Evolutionary conservation across 2,329 filamentous ascomycete genomes (phyloP).

Genomic region (Verticillium longisporum): DNA sequence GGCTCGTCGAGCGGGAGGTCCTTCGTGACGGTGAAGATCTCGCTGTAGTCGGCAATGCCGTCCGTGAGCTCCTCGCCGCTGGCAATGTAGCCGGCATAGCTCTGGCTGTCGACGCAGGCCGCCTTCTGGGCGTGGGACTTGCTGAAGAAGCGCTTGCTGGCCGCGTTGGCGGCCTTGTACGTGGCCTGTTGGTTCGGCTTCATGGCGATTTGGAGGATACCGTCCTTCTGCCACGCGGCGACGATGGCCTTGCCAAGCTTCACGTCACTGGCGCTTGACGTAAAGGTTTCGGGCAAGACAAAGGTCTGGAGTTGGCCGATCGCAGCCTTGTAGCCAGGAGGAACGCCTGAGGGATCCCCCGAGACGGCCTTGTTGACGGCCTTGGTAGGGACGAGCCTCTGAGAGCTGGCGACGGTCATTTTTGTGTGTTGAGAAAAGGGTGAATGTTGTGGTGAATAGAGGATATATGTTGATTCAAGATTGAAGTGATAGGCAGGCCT

Average conservation of each 20-base stretch:
- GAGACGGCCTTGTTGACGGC: no score
- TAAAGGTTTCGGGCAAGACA: conserved; percentile 28
- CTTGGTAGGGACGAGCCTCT: no score
- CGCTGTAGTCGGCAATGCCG: conserved; percentile 42
- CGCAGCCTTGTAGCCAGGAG: conserved; percentile 7
- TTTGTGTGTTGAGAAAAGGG: no score
- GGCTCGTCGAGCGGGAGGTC: conserved; percentile 30
- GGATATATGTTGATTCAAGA: no score
- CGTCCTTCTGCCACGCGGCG: conserved; percentile 33
- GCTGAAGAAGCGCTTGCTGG: conserved; percentile 32
- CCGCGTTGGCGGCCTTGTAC: conserved; percentile 26
- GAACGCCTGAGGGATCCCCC: conserved; percentile 5
- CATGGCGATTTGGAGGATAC: conserved; percentile 40
- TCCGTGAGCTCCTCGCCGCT: conserved; percentile 41
- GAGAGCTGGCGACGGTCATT: no score
- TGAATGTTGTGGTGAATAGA: no score
- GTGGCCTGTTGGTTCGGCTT: conserved; percentile 22
- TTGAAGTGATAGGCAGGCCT: no score
- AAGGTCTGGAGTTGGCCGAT: conserved; percentile 30
- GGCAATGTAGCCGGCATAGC: conserved; percentile 41
- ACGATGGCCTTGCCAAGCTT: conserved; percentile 43
- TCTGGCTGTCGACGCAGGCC: conserved; percentile 34
- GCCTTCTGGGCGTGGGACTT: conserved; percentile 28
- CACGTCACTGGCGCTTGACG: conserved; percentile 62
- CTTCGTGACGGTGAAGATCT: conserved; percentile 46